Evolutionary conservation across 495 filamentous ascomycete genomes (phyloP), one percentile per base, ranked within the genome.

Genomic region (Lindgomyces ingoldianus): DNA sequence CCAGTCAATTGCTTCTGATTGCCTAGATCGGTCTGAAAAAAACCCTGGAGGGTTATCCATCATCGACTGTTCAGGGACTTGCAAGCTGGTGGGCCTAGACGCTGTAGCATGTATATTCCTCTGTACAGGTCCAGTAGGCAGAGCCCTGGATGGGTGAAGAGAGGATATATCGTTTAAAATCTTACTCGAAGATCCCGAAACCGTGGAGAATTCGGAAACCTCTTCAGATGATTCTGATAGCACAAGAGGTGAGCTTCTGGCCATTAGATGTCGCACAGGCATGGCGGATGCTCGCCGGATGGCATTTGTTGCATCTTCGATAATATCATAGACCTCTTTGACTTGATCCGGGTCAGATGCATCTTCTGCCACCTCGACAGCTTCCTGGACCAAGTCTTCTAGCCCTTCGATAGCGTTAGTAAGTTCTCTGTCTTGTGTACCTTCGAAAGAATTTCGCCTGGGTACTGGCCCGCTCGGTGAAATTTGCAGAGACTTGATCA

Each of bases 361-460:
- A 30, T 70, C 66, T 36, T 69, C 67, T 24, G 73, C 72, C 14
- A 73, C 64, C 12, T 62, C 18, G 24, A 70, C 51, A 12, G 74
- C 74, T 36, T 76, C 68, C 45, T 72, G 58, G 46, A 75, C 69
- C 36, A 76, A 39, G 54, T 74, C 59, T 57, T 75, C 74, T 0
- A 76, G 51, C 1, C 70, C 68, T 25, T 67, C 65, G 46, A 75
- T 64, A 9, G 64, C 60, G 52, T 60, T 56, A 22, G 46, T 62
- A n/a, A 70, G 49, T 39, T 45, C 26, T 8, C 39, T 50, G 2
- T 51, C 27, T 6, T 51, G 27, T 10, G 11, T 59, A 6, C 19
- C 30, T 39, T 56, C 61, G 25, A 65, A 58, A 4, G 53, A 33
- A 29, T 49, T 49, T 9, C 22, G 56, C 11, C 19, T 65, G 19